A percentile compares a stretch with the other conserved stretches of the same genome.
Evolutionary conservation across 148 eudicot species (phyloP).

Genomic region (Camellia granthamiana): DNA sequence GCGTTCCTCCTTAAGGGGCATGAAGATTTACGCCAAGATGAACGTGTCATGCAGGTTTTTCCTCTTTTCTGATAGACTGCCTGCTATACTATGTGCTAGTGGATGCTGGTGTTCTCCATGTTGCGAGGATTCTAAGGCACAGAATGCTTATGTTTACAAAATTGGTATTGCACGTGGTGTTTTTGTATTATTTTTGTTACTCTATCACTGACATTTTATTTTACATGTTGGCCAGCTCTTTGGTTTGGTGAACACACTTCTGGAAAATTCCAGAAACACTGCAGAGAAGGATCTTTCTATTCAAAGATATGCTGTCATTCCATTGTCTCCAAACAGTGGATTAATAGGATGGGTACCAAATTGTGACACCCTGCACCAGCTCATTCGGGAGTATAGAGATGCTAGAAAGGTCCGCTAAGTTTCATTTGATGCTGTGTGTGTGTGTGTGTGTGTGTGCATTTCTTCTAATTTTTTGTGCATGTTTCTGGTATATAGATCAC

Average conservation of each 20-base stretch:
- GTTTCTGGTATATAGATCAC: slow-evolving; percentile 57
- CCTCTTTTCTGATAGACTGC: neutral
- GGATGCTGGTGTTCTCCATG: neutral
- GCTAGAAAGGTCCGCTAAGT: slow-evolving; percentile 73
- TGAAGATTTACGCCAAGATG: slow-evolving; percentile 99
- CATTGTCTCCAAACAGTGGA: slow-evolving; percentile 96
- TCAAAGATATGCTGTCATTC: slow-evolving; percentile 87
- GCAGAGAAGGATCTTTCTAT: slow-evolving; percentile 91
- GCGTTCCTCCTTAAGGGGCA: slow-evolving; percentile 97
- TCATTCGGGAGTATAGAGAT: slow-evolving; percentile 92
- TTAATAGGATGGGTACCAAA: slow-evolving; percentile 98
- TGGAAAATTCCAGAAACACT: slow-evolving; percentile 88
- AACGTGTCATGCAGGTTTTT: slow-evolving; percentile 97
- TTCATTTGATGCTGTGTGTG: slow-evolving; percentile 9
- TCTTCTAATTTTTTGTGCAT: slow-evolving; percentile 12
- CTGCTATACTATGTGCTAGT: neutral
- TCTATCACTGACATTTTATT: neutral
- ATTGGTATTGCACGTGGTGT: neutral
- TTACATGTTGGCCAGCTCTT: slow-evolving; percentile 56
- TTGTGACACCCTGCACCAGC: slow-evolving; percentile 96
- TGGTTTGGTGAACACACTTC: slow-evolving; percentile 92
- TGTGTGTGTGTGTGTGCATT: neutral
- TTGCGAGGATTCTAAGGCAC: neutral
- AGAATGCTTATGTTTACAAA: neutral
- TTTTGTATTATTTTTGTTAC: neutral